phyloP scores from a whole-genome alignment of 345 rosid species.

The Bruguiera gymnorhiza region DNA sequence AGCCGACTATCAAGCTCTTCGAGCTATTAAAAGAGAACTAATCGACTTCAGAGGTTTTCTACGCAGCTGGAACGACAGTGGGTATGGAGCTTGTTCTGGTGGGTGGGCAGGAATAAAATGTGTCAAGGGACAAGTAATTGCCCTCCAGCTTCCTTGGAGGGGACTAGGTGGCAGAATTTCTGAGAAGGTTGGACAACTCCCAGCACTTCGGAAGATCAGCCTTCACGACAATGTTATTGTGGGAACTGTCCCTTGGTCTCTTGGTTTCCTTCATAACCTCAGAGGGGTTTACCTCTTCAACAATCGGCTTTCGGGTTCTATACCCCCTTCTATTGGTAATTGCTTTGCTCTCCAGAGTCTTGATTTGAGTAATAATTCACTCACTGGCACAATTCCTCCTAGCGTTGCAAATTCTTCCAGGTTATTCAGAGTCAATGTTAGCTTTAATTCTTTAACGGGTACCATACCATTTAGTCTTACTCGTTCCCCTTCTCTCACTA shows the following conservation, averaged over 20 bases:
- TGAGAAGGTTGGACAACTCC: conserved; percentile 82
- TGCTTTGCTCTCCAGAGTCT: conserved; percentile 23
- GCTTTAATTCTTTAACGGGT: conserved; percentile 58
- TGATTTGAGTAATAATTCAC: conserved; percentile 56
- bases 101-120: conserved; percentile 92
- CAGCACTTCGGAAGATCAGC: conserved; percentile 62
- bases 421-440: conserved; percentile 57
- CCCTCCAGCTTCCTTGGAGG: conserved; percentile 89
- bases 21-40: conserved; percentile 63
- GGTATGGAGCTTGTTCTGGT: conserved; percentile 69
- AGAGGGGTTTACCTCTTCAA: conserved; percentile 87
- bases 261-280: conserved; percentile 69
- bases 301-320: conserved; percentile 75
- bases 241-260: conserved; percentile 70
- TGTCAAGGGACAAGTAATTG: conserved; percentile 71
- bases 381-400: conserved; percentile 59
- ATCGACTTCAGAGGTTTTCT: conserved; percentile 61
- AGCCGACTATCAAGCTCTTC: conserved; percentile 64
- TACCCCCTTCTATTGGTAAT: conserved; percentile 28
- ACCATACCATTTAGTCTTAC: conserved; percentile 44
- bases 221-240: conserved; percentile 69
- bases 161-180: conserved; percentile 78
- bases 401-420: conserved; percentile 63
- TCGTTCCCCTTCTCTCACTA: conserved; percentile 43
- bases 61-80: conserved; percentile 69